Evolutionary conservation across 805 yeast species (phyloP).

Genomic region (Hagleromyces aurorensis): DNA sequence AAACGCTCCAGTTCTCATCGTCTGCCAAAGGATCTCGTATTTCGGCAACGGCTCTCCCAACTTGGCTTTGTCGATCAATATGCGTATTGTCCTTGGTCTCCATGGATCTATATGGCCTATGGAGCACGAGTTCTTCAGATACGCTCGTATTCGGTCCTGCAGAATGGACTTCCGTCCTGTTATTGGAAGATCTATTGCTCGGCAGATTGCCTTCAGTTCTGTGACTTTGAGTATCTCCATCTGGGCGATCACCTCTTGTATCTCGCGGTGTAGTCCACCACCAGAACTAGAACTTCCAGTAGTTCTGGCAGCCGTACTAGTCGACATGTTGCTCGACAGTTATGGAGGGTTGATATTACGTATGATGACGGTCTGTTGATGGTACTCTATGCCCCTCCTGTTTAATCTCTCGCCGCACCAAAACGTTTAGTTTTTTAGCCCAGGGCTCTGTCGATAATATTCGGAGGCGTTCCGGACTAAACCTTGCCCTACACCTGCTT

Average conservation of each 20-base stretch:
- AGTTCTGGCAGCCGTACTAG: no score
- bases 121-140: constrained; percentile 36
- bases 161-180: constrained; percentile 58
- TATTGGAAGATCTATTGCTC: constrained; percentile 40
- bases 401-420: no score
- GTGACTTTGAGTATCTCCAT: constrained; percentile 39
- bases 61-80: constrained; percentile 35
- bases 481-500: no score
- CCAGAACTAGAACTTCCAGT: no score
- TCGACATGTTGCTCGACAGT: no score
- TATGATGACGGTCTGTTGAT: no score
- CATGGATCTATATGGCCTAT: constrained; percentile 36
- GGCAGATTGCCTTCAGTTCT: constrained; percentile 46
- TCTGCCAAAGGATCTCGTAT: constrained; percentile 29
- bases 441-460: no score
- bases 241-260: constrained; percentile 27
- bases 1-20: constrained; percentile 17
- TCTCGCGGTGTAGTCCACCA: constrained; percentile 26
- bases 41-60: constrained; percentile 34
- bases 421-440: no score
- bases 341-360: no score
- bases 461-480: no score
- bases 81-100: constrained; percentile 38
- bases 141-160: constrained; percentile 44
- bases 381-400: no score